These are phyloP conservation scores for Jaltomata sinuosa DNA, from an alignment of 257 asterid genomes.

Conservation along the genomic window DNA sequence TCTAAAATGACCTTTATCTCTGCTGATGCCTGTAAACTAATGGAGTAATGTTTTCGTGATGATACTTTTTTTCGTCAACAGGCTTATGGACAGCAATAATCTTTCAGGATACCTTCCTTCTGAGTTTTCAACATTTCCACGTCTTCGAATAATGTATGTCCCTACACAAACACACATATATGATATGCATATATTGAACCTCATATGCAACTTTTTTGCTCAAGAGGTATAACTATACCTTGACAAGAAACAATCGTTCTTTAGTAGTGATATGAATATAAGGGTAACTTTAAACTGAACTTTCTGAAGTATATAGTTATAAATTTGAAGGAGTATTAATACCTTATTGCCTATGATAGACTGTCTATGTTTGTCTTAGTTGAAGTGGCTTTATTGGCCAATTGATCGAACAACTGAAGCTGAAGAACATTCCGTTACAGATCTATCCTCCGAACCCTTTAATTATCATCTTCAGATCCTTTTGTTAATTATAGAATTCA, in stretches of 20 bases:
- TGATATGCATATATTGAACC: not conserved
- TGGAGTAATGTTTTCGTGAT: not conserved
- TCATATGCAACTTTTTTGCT: not conserved
- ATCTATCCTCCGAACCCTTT: not conserved
- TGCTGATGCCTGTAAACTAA: not conserved
- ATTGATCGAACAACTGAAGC: not conserved
- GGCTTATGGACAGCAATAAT: constrained; percentile 50
- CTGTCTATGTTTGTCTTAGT: not conserved
- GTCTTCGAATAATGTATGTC: constrained; percentile 30
- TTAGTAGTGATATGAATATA: not conserved
- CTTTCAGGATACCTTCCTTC: constrained; percentile 59
- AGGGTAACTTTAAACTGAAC: not conserved
- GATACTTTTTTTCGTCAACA: constrained; percentile 1
- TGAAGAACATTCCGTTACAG: not conserved
- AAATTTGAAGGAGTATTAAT: not conserved
- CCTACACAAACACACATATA: not conserved
- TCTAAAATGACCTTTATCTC: not conserved
- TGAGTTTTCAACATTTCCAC: constrained; percentile 17
- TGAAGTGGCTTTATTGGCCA: not conserved
- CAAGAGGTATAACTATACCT: not conserved
- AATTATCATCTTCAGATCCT: not conserved
- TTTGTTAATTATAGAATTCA: not conserved
- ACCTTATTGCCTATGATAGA: not conserved
- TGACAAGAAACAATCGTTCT: not conserved
- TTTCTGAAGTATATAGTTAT: not conserved